Evolutionary conservation across 1,139 yeast genomes (phyloP), one percentile per base, ranked within the genome.

Genomic region (Candida gigantensis): DNA sequence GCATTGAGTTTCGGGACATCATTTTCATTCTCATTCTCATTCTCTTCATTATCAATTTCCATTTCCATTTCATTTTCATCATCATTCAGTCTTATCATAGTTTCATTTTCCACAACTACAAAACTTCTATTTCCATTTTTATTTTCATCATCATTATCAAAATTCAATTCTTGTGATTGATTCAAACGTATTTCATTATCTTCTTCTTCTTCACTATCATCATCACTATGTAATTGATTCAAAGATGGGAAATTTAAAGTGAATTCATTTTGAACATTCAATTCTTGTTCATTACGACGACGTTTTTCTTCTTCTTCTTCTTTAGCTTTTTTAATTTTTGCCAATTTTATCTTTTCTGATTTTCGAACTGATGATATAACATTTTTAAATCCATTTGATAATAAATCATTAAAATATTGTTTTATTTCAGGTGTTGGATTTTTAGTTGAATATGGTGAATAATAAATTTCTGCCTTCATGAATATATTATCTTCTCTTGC

Each of bases 391-490:
- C 68, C 72, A 2, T 55, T 52, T 7, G 59, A 52, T 20, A 73
- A 51, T 8, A 57, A 45, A 1, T 46, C 45, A n/a, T 52, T 44
- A 35, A 69, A 62, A 24, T 50, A 48, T 4, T 49, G 39, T 17
- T 51, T 47, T 4, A 60, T 50, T 15, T 62, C 66, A 2, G 47
- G 40, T 0, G 68, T 60, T 17, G 55, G 53, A 28, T 48, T 39
- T 6, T 45, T 34, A 1, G 47, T 40, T 5, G 73, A 67, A 43
- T 65, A 69, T 0, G 75, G 73, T 2, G 74, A 61, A 35, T 56
- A 65, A 11, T 66, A 58, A 24, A 51, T 50, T 44, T 76, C 81
- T 4, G 79, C 77, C 24, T 74, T 65, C 51, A 77, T 58, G 42
- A 57, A 65, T 3, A 68, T 53, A 36, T 77, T 75, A 6, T 59